Conservation (phyloP, 306 rosid species). For the Ormosia emarginata region DNA sequence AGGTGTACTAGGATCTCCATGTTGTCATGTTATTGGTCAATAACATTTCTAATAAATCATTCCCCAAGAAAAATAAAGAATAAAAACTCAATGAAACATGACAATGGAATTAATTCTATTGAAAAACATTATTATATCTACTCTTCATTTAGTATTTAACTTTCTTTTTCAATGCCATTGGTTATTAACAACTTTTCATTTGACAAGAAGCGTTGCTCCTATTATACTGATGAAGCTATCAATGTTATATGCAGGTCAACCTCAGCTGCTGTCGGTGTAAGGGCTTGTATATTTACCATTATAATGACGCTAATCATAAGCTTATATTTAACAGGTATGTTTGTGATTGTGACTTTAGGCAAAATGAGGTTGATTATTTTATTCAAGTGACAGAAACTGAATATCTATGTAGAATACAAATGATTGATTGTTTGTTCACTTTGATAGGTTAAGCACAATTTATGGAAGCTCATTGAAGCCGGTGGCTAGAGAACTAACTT, state of each 20-base stretch:
- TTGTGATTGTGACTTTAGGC: slow-evolving; percentile 3
- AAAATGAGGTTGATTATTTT: background rate
- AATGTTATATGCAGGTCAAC: slow-evolving; percentile 60
- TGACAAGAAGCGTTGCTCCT: background rate
- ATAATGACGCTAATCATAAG: slow-evolving; percentile 38
- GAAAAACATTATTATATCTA: background rate
- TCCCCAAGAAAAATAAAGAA: background rate
- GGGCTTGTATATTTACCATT: slow-evolving; percentile 35
- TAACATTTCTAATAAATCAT: background rate
- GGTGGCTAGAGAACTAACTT: slow-evolving; percentile 27
- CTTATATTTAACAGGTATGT: slow-evolving; percentile 50
- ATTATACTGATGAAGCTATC: slow-evolving; percentile 13
- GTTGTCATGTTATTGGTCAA: background rate
- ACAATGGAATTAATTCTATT: background rate
- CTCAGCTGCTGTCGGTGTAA: slow-evolving; percentile 45
- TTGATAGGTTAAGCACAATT: slow-evolving; percentile 31
- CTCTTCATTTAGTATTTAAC: background rate
- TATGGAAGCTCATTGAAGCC: slow-evolving; percentile 23
- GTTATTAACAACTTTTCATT: background rate
- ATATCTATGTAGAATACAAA: background rate
- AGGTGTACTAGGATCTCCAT: background rate
- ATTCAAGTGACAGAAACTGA: background rate
- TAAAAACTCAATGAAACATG: background rate
- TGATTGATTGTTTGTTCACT: background rate
- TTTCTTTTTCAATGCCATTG: background rate